These are phyloP conservation scores for Grammothele lineata DNA, from an alignment of 768 basidiomycete species.

Conservation along the genomic window DNA sequence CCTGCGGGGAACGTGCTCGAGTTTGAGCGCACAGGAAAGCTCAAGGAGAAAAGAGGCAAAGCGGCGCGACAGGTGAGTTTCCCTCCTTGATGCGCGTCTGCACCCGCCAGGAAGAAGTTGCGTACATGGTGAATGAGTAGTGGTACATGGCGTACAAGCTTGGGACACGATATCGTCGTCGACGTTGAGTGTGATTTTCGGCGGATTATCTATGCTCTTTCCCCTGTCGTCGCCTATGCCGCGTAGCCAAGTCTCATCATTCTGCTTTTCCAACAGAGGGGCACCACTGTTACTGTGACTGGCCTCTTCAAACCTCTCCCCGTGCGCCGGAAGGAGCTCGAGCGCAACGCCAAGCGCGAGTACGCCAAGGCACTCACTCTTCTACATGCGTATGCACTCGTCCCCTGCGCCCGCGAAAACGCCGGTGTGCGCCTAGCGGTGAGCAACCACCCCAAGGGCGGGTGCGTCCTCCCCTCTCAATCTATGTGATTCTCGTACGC, in stretches of 20 bases:
- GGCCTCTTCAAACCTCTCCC: constrained; percentile 79
- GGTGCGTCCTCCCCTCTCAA: constrained; percentile 44
- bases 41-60: constrained; percentile 47
- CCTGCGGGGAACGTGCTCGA: constrained; percentile 82
- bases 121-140: too few species aligned
- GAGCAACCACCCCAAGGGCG: constrained; percentile 61
- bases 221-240: too few species aligned
- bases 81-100: too few species aligned
- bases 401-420: constrained; percentile 59
- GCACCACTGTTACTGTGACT: constrained; percentile 75
- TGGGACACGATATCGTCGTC: too few species aligned
- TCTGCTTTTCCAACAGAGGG: constrained; percentile 48
- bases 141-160: too few species aligned
- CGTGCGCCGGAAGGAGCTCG: constrained; percentile 88
- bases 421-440: constrained; percentile 70
- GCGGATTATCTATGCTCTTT: too few species aligned
- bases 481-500: too few species aligned
- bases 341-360: constrained; percentile 85
- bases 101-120: too few species aligned
- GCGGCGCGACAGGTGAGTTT: constrained; percentile 69
- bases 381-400: constrained; percentile 84
- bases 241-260: background rate
- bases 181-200: too few species aligned
- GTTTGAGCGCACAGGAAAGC: constrained; percentile 61
- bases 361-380: constrained; percentile 81